Evolutionary conservation across 805 yeast genomes (phyloP), one percentile per base, ranked within the genome.

Genomic region (Ogataea siamensis): DNA sequence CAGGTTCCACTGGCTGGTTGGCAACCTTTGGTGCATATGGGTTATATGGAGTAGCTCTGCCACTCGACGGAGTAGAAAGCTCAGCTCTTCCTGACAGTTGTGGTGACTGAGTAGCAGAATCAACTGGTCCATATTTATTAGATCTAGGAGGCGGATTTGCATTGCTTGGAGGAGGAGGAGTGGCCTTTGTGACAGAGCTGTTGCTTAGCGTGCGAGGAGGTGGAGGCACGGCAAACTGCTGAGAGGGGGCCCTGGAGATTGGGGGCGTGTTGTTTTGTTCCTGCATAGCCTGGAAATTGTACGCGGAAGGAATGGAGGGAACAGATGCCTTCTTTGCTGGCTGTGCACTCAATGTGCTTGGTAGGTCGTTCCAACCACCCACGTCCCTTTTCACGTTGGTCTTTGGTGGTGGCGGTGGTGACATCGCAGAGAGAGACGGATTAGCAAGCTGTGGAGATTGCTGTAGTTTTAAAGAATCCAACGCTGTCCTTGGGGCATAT

Each of bases 341-440:
- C 33, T 52, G 47, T 7, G 53, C 18, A 22, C 58, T 52, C 40
- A 63, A 32, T 19, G 70, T 62, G 8, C 74, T 69, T 34, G 87
- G 87, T 43, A 81, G 62, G 53, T 80, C 86, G 50, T 80, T 80
- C 87, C 87, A 80, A 3, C 86, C 87, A 25, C 80, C 85, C 25
- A 74, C 74, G 28, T 76, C 76, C 37, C 60, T 62, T 40, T 69
- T 72, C 42, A 47, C 50, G 17, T 56, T 60, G 8, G 57, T 45
- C 15, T 47, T 47, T 15, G 57, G 56, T 7, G 48, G 49, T 32
- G 49, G 50, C 29, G 49, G 50, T 30, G 62, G 61, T 10, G 57
- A 38, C 14, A 57, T 44, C 20, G 41, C 10, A 10, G 35, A 29
- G 9, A 46, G 26, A 8, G 40, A 30, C 5, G 42, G 27, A 7